A percentile compares a stretch with the other conserved stretches of the same genome.
Conservation (phyloP, 2,329 filamentous ascomycete species). For the Pseudogymnoascus sp. region DNA sequence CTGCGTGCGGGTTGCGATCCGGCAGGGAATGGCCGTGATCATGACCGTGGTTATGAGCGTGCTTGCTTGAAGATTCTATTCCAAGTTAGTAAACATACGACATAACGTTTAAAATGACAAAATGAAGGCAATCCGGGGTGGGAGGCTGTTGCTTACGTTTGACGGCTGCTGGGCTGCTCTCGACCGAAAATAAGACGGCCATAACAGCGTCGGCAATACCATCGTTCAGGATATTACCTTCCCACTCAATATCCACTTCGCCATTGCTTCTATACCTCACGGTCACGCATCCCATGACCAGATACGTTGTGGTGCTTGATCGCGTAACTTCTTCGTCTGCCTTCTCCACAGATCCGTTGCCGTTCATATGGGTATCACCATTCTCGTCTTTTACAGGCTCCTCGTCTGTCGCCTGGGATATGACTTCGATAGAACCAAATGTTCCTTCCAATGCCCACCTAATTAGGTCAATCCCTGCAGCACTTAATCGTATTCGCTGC, state of each 20-base stretch:
- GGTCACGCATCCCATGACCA: slow-evolving; percentile 85
- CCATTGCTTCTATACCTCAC: slow-evolving; percentile 72
- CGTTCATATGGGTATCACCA: slow-evolving; percentile 32
- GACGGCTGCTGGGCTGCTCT: slow-evolving; percentile 90
- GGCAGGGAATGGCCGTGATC: slow-evolving; percentile 35
- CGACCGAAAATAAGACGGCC: slow-evolving; percentile 83
- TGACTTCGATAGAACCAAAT: slow-evolving; percentile 76
- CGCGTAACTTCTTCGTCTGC: slow-evolving; percentile 59
- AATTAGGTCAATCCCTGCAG: slow-evolving; percentile 84
- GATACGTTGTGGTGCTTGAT: slow-evolving; percentile 47
- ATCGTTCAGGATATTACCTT: slow-evolving; percentile 96
- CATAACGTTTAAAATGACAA: neutral
- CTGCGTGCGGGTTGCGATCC: slow-evolving; percentile 64
- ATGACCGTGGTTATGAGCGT: slow-evolving; percentile 44
- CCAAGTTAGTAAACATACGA: slow-evolving; percentile 14
- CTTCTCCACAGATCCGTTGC: slow-evolving; percentile 39
- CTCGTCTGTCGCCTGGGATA: slow-evolving; percentile 40
- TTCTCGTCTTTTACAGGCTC: slow-evolving; percentile 36
- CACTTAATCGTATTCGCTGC: slow-evolving; percentile 79
- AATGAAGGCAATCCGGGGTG: slow-evolving; percentile 17
- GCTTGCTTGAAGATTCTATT: slow-evolving; percentile 54
- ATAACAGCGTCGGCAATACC: slow-evolving; percentile 96
- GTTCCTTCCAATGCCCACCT: slow-evolving; percentile 92
- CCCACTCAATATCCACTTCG: slow-evolving; percentile 89
- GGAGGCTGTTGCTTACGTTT: slow-evolving; percentile 56